Conservation (phyloP, 805 yeast species). For the Kodamaea nitidulidarum region DNA sequence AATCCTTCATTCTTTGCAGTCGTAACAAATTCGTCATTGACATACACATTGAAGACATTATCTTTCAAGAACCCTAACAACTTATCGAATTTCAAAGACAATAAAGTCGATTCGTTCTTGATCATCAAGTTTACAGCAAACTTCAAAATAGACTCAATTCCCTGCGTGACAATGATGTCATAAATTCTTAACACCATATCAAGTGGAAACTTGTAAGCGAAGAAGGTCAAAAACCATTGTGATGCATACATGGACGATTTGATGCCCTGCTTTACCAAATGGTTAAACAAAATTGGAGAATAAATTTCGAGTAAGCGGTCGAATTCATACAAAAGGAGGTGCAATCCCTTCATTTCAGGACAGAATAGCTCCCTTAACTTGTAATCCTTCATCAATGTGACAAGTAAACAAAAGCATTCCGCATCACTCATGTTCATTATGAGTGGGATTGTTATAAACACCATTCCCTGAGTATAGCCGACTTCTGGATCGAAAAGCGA, state of each 20-base stretch:
- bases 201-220: conserved; percentile 91
- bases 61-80: conserved; percentile 76
- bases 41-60: conserved; percentile 67
- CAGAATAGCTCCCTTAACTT: conserved; percentile 72
- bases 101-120: conserved; percentile 56
- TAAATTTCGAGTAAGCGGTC: conserved; percentile 80
- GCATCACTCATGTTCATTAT: conserved; percentile 75
- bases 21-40: conserved; percentile 37
- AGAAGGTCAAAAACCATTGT: conserved; percentile 94
- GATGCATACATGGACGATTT: conserved; percentile 94
- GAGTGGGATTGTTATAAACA: conserved; percentile 83
- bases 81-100: conserved; percentile 68
- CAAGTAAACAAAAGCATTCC: conserved; percentile 80
- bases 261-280: conserved; percentile 80
- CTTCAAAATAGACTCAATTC: conserved; percentile 78
- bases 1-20: conserved; percentile 12
- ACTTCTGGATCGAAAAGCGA: conserved; percentile 85
- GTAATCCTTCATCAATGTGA: conserved; percentile 79
- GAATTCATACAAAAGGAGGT: conserved; percentile 79
- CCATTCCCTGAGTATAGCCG: conserved; percentile 98
- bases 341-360: conserved; percentile 93
- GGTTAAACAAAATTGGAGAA: conserved; percentile 68
- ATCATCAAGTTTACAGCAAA: conserved; percentile 79
- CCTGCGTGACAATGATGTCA: conserved; percentile 88
- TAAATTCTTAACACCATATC: conserved; percentile 82